Evolutionary conservation across 352 stramenopile genomes (phyloP).

Genomic region (Phytophthora sojae): DNA sequence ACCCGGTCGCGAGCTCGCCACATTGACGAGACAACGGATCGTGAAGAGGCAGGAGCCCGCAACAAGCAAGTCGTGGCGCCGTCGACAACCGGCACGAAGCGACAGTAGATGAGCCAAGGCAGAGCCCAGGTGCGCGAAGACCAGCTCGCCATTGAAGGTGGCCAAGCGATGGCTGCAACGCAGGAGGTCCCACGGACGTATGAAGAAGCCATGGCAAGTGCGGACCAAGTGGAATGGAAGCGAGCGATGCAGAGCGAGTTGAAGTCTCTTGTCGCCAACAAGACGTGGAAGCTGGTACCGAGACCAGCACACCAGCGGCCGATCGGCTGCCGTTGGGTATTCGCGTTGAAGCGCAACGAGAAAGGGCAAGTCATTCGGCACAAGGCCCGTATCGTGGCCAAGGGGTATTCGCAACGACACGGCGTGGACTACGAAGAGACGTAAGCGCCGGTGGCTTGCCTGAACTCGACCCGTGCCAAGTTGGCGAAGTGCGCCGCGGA

Average conservation of each 20-base stretch:
- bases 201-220: neutral
- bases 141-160: constrained; percentile 3
- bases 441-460: neutral
- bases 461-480: neutral
- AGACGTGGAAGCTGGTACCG: constrained; percentile 19
- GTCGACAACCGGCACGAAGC: constrained; percentile 10
- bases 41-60: constrained; percentile 5
- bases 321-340: constrained; percentile 9
- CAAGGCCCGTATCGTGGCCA: neutral
- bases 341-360: constrained; percentile 12
- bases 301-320: constrained; percentile 10
- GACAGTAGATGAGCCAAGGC: constrained; percentile 15
- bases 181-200: constrained; percentile 15
- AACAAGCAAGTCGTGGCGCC: constrained; percentile 5
- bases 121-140: neutral
- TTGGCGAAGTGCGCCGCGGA: neutral
- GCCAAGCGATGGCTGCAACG: constrained; percentile 5
- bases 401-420: neutral
- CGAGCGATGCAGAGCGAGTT: constrained; percentile 19
- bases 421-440: neutral
- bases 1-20: constrained; percentile 1
- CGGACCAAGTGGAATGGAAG: constrained; percentile 13
- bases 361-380: constrained; percentile 9
- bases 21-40: constrained; percentile 11
- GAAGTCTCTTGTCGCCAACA: constrained; percentile 13